Evolutionary conservation across 208 protist species (phyloP).

Genomic region (Tritrichomonas foetus): DNA sequence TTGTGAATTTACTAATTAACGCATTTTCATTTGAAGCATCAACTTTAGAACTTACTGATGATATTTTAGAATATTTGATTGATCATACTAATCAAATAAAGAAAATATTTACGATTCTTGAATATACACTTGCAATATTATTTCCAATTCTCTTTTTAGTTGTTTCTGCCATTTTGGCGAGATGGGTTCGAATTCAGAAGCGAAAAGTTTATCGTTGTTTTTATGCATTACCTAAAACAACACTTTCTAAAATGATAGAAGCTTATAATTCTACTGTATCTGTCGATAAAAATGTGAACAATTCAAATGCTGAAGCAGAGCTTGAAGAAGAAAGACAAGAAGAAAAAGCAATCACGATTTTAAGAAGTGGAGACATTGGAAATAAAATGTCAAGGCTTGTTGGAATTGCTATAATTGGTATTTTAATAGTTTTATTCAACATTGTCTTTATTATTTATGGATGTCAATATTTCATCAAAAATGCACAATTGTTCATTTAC

Average conservation of each 20-base stretch:
- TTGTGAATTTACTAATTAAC: neutral
- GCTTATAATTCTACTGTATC: neutral
- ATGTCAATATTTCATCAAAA: no score
- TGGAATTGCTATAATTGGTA: neutral
- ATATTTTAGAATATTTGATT: neutral
- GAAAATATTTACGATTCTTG: neutral
- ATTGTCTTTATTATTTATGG: no score
- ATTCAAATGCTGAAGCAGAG: neutral
- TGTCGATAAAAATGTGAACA: neutral
- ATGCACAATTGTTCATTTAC: no score
- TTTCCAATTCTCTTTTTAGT: neutral
- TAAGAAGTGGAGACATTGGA: neutral
- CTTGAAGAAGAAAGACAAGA: neutral
- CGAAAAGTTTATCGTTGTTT: neutral
- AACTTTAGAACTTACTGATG: neutral
- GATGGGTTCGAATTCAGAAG: neutral
- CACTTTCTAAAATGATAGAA: conserved; percentile 10
- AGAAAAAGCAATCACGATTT: neutral
- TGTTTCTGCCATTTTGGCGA: neutral
- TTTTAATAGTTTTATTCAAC: neutral
- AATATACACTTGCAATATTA: neutral
- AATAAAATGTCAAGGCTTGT: neutral
- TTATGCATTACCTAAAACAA: neutral
- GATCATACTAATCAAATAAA: neutral
- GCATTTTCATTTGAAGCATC: neutral